A percentile compares a stretch with the other conserved stretches of the same genome.
Evolutionary conservation across 1,139 yeast species (phyloP).

Genomic region (Zhuliangozyma blackwelliae): DNA sequence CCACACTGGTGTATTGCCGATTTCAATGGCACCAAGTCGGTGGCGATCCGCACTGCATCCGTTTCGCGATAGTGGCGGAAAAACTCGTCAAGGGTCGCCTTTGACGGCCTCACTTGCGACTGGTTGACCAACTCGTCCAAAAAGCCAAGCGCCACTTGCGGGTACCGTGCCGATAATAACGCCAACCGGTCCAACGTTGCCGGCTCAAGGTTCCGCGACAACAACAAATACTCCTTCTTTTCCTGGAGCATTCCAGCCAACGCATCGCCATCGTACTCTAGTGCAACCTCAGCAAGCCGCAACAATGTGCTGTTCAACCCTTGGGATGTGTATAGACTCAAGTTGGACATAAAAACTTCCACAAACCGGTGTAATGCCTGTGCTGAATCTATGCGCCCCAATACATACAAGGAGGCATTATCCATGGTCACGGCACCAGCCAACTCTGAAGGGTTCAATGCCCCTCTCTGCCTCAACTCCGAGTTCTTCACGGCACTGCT

Average conservation of each 20-base stretch:
- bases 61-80: slow-evolving; percentile 12
- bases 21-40: slow-evolving; percentile 27
- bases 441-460: slow-evolving; percentile 11
- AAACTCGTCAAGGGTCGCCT: slow-evolving; percentile 20
- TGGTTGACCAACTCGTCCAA: slow-evolving; percentile 13
- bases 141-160: too few species aligned
- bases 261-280: neutral
- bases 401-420: slow-evolving; percentile 17
- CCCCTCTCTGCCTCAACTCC: slow-evolving; percentile 12
- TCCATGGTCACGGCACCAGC: slow-evolving; percentile 17
- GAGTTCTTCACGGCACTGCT: slow-evolving; percentile 20
- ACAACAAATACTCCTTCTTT: neutral
- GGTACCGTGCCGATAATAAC: too few species aligned
- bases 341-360: slow-evolving; percentile 14
- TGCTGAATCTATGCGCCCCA: slow-evolving; percentile 8
- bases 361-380: slow-evolving; percentile 11
- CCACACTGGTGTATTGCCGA: slow-evolving; percentile 25
- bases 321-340: slow-evolving; percentile 14
- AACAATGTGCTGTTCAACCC: slow-evolving; percentile 17
- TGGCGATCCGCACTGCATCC: slow-evolving; percentile 9
- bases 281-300: neutral
- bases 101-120: slow-evolving; percentile 21
- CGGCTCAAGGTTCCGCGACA: slow-evolving; percentile 14
- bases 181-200: slow-evolving; percentile 25
- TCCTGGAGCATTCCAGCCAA: neutral